Base-by-base conservation (phyloP, 2,329 filamentous ascomycete species). In the Colletotrichum agaves region DNA sequence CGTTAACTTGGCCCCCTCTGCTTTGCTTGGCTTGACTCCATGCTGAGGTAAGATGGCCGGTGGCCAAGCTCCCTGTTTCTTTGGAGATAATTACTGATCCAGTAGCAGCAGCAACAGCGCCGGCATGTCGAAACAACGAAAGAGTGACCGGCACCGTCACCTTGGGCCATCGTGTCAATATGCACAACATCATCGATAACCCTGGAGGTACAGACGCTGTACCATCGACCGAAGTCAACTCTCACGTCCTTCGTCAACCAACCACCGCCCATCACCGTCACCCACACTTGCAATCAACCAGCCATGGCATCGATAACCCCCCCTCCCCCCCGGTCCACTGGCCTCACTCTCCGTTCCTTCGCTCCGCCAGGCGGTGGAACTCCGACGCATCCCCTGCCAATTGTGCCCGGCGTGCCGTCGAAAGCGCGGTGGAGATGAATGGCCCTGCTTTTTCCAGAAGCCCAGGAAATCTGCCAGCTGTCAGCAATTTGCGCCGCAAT, bases 361-460 rank as follows among this genome's bases (percentile, higher is more conserved):
- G 63, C 60, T 43, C 60, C 44, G 44, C 31, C 41, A 46, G 39
- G 61, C 61, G 53, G 64, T 64, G 64, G 64, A 67, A 64, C 60
- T 53, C 64, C 64, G 64, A 67, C 59, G 50, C 27, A 23, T 46
- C 60, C 63, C 59, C 59, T 67, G 63, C 43, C 37, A 33, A 44
- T 57, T 52, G 60, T 63, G 60, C 37, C 60, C 52, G 46, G 52
- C 17, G 37, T 55, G 44, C 46, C 31, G 37, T 63, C 13, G 31
- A 58, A 59, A 44, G 37, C 46, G 31, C 27, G 31, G 60, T 63
- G 60, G 64, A 21, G 52, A 67, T 35, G n/a, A 39, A 44, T 19
- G 52, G 59, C 64, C 61, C 47, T 67, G 33, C 64, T 64, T 64
- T 67, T 64, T 67, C 64, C 64, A 67, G 64, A 67, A 67, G 64